Percentiles rank a stretch among this genome's conserved stretches.
Conservation (phyloP, 192 early-diverging fungal species). For the Coemansia asiatica region DNA sequence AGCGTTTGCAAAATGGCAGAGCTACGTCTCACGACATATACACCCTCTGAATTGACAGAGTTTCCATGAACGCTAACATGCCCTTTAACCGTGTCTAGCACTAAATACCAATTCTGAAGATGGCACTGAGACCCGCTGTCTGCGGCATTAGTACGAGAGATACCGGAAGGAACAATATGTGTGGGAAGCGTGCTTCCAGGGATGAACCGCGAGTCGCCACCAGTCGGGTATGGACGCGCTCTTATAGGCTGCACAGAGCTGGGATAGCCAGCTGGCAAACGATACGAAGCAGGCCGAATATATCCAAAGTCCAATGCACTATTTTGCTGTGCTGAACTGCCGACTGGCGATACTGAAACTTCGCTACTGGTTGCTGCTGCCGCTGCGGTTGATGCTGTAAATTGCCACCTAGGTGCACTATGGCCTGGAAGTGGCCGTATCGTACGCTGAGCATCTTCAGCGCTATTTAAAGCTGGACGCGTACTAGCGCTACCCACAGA, state of each 20-base stretch:
- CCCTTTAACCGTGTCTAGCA: conserved; percentile 20
- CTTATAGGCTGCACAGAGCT: conserved; percentile 40
- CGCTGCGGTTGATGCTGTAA: no score
- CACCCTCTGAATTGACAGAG: conserved; percentile 25
- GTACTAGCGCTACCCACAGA: conserved; percentile 7
- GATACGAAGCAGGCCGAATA: conserved; percentile 11
- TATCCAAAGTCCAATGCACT: not conserved
- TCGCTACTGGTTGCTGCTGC: not conserved
- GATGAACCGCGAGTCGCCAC: conserved; percentile 16
- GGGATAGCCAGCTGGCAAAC: conserved; percentile 28
- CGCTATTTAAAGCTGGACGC: conserved; percentile 9
- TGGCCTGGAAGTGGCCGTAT: conserved; percentile 19
- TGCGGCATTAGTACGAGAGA: conserved; percentile 1
- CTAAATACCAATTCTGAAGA: conserved; percentile 24
- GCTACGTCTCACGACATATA: conserved; percentile 26
- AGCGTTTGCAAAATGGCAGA: conserved; percentile 23
- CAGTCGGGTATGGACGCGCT: conserved; percentile 8
- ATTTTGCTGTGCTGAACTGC: not conserved
- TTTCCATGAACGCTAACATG: conserved; percentile 29
- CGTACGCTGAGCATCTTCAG: not conserved
- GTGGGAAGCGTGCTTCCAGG: conserved; percentile 42
- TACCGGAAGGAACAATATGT: conserved; percentile 15
- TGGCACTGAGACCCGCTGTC: conserved; percentile 4
- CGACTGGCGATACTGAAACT: conserved; percentile 9
- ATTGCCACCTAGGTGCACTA: conserved; percentile 17